Evolutionary conservation across 2,329 filamentous ascomycete species (phyloP).

Genomic region (Curvularia spicifera): DNA sequence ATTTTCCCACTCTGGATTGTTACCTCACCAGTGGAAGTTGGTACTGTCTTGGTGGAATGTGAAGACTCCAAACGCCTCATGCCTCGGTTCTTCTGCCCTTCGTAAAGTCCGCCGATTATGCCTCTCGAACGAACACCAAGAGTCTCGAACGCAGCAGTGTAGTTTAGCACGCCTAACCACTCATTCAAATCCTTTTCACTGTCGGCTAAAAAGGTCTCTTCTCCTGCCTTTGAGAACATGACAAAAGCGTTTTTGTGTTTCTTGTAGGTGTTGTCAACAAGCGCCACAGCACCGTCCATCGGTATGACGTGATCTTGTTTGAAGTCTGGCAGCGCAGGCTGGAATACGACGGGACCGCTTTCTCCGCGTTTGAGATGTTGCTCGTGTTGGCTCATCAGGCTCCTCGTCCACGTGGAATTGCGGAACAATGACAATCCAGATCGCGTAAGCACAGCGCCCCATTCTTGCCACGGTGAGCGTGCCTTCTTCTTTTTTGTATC

Average conservation of each 20-base stretch:
- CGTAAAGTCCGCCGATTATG: constrained; percentile 82
- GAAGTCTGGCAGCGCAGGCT: constrained; percentile 86
- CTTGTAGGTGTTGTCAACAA: constrained; percentile 85
- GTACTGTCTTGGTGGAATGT: constrained; percentile 63
- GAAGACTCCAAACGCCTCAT: constrained; percentile 72
- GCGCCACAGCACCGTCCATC: constrained; percentile 87
- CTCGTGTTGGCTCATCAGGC: constrained; percentile 86
- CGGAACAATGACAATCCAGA: constrained; percentile 97
- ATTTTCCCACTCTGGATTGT: constrained; percentile 75
- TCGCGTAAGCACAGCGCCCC: constrained; percentile 95
- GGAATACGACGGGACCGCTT: constrained; percentile 82
- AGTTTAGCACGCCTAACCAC: constrained; percentile 95
- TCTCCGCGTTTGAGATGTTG: constrained; percentile 78
- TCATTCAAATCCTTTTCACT: constrained; percentile 93
- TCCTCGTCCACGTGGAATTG: constrained; percentile 91
- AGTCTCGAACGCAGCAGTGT: constrained; percentile 91
- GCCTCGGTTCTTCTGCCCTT: constrained; percentile 76
- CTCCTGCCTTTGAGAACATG: constrained; percentile 80
- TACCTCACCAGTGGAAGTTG: constrained; percentile 75
- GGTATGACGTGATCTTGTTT: constrained; percentile 94
- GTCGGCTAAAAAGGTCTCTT: constrained; percentile 90
- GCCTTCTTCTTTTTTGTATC: constrained; percentile 92
- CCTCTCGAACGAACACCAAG: constrained; percentile 90
- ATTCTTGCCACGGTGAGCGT: constrained; percentile 97
- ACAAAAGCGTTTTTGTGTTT: constrained; percentile 96